Evolutionary conservation across 2,329 filamentous ascomycete species (phyloP).

Genomic region (Harringtonia lauricola): DNA sequence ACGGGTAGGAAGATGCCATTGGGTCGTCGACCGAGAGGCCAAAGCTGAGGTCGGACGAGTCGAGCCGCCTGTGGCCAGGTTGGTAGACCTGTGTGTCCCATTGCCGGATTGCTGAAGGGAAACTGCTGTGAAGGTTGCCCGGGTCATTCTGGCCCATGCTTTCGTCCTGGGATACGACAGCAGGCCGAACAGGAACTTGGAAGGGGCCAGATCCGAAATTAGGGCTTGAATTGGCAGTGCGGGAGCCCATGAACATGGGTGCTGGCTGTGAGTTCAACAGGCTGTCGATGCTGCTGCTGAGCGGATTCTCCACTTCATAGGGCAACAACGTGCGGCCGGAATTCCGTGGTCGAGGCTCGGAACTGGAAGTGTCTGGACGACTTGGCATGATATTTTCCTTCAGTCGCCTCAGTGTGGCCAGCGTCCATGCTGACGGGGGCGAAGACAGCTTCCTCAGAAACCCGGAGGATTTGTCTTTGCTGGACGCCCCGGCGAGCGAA

Average conservation of each 20-base stretch:
- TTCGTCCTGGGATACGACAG: not conserved
- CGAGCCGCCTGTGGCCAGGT: constrained; percentile 12
- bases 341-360: not conserved
- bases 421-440: constrained; percentile 21
- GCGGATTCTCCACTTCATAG: not conserved
- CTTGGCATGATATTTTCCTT: constrained; percentile 14
- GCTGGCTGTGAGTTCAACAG: constrained; percentile 7
- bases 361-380: not conserved
- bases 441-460: constrained; percentile 14
- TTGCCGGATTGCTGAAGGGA: constrained; percentile 11
- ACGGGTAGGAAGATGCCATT: constrained; percentile 13
- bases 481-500: constrained; percentile 5
- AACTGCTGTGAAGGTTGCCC: constrained; percentile 1
- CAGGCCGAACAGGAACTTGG: constrained; percentile 13
- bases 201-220: constrained; percentile 16
- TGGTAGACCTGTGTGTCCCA: constrained; percentile 16
- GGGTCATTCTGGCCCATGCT: no score
- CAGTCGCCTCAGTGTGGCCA: constrained; percentile 19
- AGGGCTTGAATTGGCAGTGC: constrained; percentile 22
- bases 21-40: constrained; percentile 9
- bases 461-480: constrained; percentile 16
- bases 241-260: constrained; percentile 17
- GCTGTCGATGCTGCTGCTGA: constrained; percentile 4
- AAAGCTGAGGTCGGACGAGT: constrained; percentile 12
- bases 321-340: not conserved